These are phyloP conservation scores for Beauveria varroae DNA, from an alignment of 2,329 filamentous ascomycete species.

Conservation along the genomic window DNA sequence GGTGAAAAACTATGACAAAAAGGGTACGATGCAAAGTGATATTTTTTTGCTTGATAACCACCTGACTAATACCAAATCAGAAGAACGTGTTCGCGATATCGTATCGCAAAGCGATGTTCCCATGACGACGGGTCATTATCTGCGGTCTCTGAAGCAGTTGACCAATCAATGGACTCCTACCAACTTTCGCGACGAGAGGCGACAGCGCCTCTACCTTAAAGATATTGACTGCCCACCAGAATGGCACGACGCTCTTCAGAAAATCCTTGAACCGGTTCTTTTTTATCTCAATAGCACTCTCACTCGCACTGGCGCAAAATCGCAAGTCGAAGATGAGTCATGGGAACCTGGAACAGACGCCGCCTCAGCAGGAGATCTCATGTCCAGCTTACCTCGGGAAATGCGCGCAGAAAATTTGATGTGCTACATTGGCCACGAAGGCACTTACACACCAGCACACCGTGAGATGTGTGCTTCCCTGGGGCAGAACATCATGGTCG, in stretches of 20 bases:
- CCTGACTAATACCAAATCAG: conserved; percentile 35
- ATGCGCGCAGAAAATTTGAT: conserved; percentile 96
- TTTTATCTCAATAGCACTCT: conserved; percentile 87
- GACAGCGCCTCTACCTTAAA: conserved; percentile 89
- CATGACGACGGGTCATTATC: conserved; percentile 83
- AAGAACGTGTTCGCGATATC: conserved; percentile 80
- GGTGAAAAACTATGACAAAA: conserved; percentile 67
- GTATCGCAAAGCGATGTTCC: conserved; percentile 64
- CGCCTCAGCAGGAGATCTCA: conserved; percentile 78
- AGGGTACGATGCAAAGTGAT: conserved; percentile 47
- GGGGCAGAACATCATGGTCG: conserved; percentile 98
- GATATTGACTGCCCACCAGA: conserved; percentile 90
- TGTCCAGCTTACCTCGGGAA: conserved; percentile 78
- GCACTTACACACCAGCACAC: conserved; percentile 91
- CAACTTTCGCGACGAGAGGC: conserved; percentile 70
- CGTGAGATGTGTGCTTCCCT: conserved; percentile 96
- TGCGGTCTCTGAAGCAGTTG: conserved; percentile 77
- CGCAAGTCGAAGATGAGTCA: conserved; percentile 27
- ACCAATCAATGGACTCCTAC: conserved; percentile 71
- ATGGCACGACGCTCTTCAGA: conserved; percentile 74
- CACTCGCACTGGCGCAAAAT: conserved; percentile 25
- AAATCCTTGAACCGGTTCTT: conserved; percentile 70
- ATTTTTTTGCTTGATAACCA: background rate
- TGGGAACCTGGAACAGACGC: conserved; percentile 48
- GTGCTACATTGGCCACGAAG: conserved; percentile 97